These are phyloP conservation scores for Dactylellina leptospora DNA, from an alignment of 2,329 filamentous ascomycete genomes.

Conservation along the genomic window DNA sequence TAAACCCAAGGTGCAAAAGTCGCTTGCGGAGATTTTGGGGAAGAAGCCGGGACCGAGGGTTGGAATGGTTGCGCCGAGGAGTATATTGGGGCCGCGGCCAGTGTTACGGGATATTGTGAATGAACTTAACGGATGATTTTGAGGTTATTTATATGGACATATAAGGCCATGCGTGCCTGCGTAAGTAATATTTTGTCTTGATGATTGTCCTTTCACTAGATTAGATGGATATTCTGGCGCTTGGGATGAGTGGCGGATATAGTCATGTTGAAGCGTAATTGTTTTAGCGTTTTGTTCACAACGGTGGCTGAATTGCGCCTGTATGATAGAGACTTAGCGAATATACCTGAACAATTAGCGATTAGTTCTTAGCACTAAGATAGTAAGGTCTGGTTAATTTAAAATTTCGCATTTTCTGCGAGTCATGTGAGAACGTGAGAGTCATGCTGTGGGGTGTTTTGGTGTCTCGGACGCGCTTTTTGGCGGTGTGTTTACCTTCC, in stretches of 20 bases:
- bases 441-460: conserved; percentile 21
- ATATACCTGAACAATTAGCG: neutral
- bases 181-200: too few relatives aligned
- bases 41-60: conserved; percentile 54
- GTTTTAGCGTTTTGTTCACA: too few relatives aligned
- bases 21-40: conserved; percentile 52
- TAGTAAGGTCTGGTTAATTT: neutral
- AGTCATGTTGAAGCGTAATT: too few relatives aligned
- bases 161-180: too few relatives aligned
- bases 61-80: conserved; percentile 66
- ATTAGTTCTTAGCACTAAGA: neutral
- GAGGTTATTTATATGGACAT: neutral
- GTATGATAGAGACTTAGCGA: too few relatives aligned
- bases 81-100: conserved; percentile 68
- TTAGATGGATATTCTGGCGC: too few relatives aligned
- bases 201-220: neutral
- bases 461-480: conserved; percentile 20
- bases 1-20: conserved; percentile 48
- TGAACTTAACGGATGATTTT: conserved; percentile 64
- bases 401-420: neutral
- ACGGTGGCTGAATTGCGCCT: too few relatives aligned
- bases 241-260: neutral
- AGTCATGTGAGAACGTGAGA: conserved; percentile 49
- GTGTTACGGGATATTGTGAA: conserved; percentile 81
- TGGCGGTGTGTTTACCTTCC: conserved; percentile 36